Base-by-base conservation (phyloP, 73 alveolate species). In the Diophrys sp. region DNA sequence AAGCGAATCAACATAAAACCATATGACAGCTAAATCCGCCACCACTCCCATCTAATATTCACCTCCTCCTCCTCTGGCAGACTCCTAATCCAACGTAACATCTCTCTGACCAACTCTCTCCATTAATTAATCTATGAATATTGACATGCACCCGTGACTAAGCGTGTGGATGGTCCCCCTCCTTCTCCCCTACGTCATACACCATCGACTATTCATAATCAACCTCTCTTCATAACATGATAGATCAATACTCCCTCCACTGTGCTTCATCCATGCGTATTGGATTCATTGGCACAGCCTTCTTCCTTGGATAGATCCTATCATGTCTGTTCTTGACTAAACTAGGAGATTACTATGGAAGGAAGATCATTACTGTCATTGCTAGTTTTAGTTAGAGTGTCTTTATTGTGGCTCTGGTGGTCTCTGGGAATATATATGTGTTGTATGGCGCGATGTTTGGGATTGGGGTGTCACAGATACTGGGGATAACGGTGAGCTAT, bases 401-500 rank as follows among this genome's bases (percentile, higher is more conserved):
- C 62, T 44, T 18, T 44, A 44, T 44, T 11, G 62, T 18, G 18
- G 5, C 18, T 11, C 62, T 44, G 5, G 18, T 44, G 5, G 18
- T 44, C 18, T 44, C 62, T 44, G 18, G n/a, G 5, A 44, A 44
- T 18, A 5, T 44, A 18, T 11, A 44, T 44, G 62, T 44, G 5
- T 18, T 44, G 18, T 44, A 44, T 18, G 18, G 5, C 18, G 62
- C 62, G 5, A 44, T 44, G 62, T 44, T 44, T 44, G n/a, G 5
- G 62, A 44, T 18, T 44, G 62, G 62, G 18, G 5, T 44, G n/a
- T 44, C 18, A 11, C 18, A 44, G 18, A 44, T 44, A 5, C n/a
- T 44, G 5, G 62, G 62, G 18, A 44, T 44, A 11, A 44, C 75
- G 11, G 75, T 68, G 2, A 31, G 75, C 54, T 68, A 68, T 28